Evolutionary conservation across 2,329 filamentous ascomycete genomes (phyloP).

Genomic region (Aureobasidium mangrovei): DNA sequence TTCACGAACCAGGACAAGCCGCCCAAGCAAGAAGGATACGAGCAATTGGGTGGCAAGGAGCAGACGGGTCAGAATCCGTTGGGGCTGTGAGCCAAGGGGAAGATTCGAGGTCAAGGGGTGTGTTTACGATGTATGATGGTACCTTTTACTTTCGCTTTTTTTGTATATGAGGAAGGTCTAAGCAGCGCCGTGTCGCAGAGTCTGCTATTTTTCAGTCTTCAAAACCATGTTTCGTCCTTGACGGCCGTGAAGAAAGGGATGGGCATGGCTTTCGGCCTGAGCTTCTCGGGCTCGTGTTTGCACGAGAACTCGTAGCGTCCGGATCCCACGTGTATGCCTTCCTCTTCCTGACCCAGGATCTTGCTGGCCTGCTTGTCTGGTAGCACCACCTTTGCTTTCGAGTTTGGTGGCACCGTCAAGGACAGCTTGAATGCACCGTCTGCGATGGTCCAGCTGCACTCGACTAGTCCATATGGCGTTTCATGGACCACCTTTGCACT

Average conservation of each 20-base stretch:
- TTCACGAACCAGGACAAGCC: not conserved
- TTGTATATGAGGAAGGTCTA: too few species aligned
- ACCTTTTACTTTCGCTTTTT: too few species aligned
- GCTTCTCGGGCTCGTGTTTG: constrained; percentile 48
- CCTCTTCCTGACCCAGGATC: constrained; percentile 5
- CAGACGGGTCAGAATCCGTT: not conserved
- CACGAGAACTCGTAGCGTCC: constrained; percentile 11
- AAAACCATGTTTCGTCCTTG: not conserved
- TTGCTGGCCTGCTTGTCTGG: constrained; percentile 9
- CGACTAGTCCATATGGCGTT: constrained; percentile 25
- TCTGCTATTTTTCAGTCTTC: not conserved
- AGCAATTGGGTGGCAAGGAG: not conserved
- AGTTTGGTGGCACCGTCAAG: constrained; percentile 8
- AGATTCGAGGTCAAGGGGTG: too few species aligned
- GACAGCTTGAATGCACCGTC: constrained; percentile 17
- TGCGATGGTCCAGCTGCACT: constrained; percentile 17
- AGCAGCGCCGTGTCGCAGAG: too few species aligned
- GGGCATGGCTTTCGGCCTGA: constrained; percentile 50
- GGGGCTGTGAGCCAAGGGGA: not conserved
- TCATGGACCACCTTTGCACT: constrained; percentile 25
- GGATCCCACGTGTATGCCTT: constrained; percentile 7
- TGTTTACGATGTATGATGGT: too few species aligned
- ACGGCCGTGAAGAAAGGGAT: not conserved
- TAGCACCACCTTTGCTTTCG: constrained; percentile 13
- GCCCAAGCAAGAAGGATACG: not conserved